These are phyloP conservation scores for Ceratocystiopsis sp. DNA, from an alignment of 2,329 filamentous ascomycete genomes.

Conservation along the genomic window DNA sequence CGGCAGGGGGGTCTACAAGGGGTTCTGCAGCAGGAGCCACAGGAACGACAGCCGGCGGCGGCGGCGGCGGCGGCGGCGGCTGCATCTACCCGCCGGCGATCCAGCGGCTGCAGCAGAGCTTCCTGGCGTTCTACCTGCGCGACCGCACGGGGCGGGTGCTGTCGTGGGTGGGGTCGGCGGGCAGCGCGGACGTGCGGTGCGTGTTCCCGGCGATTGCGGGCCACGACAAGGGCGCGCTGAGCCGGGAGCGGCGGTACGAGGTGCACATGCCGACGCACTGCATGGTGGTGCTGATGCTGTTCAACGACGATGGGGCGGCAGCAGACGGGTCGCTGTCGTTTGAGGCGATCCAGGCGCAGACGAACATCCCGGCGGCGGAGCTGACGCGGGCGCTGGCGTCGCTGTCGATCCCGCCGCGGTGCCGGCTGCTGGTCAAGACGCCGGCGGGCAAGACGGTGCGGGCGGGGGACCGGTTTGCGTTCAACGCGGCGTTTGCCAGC, in stretches of 20 bases:
- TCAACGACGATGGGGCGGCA: slow-evolving; percentile 54
- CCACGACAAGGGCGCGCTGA: slow-evolving; percentile 44
- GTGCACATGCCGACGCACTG: slow-evolving; percentile 83
- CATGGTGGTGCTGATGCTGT: slow-evolving; percentile 78
- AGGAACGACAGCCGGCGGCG: too few species aligned
- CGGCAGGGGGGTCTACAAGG: too few species aligned
- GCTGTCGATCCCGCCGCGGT: slow-evolving; percentile 69
- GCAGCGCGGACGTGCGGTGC: slow-evolving; percentile 74
- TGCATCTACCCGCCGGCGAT: slow-evolving; percentile 65
- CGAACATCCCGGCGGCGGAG: slow-evolving; percentile 59
- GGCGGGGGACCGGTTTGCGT: slow-evolving; percentile 58
- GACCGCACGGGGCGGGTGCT: slow-evolving; percentile 79
- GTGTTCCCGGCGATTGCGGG: slow-evolving; percentile 55
- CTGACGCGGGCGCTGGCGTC: slow-evolving; percentile 65
- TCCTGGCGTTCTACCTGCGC: slow-evolving; percentile 74
- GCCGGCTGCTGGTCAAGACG: slow-evolving; percentile 62
- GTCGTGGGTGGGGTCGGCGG: slow-evolving; percentile 58
- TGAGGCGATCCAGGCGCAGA: slow-evolving; percentile 69
- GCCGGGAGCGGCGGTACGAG: slow-evolving; percentile 62
- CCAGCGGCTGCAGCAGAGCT: slow-evolving; percentile 60
- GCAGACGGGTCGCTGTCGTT: slow-evolving; percentile 29
- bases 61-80: slow-evolving; percentile 14
- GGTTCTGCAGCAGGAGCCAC: slow-evolving; percentile 3
- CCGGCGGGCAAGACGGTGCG: slow-evolving; percentile 66
- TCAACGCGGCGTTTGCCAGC: slow-evolving; percentile 68